Base-by-base conservation (phyloP, 2,329 filamentous ascomycete genomes). In the Colletotrichum lindemuthianum region DNA sequence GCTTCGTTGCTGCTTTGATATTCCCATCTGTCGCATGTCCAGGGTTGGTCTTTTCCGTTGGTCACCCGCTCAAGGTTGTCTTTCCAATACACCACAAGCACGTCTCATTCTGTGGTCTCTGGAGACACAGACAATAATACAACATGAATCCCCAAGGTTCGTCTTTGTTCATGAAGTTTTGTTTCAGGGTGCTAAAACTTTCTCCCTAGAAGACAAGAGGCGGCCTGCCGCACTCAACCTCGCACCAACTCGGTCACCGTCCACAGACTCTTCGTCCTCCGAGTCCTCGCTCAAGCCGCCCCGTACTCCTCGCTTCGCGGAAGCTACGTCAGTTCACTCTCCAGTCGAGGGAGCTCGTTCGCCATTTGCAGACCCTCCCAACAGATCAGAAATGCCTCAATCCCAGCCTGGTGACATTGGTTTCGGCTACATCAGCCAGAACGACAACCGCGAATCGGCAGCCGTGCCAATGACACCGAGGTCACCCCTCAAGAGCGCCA, bases 401-500 rank as follows among this genome's bases (percentile, higher is more conserved):
- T 81, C 89, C 58, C 90, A 93, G 74, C 91, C 94, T 37, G 92
- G 90, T 64, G 93, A 97, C 79, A 87, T 97, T 69, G 94, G 94
- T 69, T 97, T 98, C 77, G 93, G 94, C 76, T 97, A 97, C 80
- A 91, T 97, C 74, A 84, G 87, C 70, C 51, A 54, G 40, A 55
- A 52, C 11, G 41, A 24, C 51, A 76, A 81, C 79, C 79, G 82
- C 75, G 82, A 89, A 70, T 79, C 84, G 65, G 84, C 89, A 72
- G 83, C 83, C 69, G 83, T 86, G 74, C 89, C 85, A 65, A 86
- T 86, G 82, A 87, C 89, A 41, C 92, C 92, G 57, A 90, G 85
- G 71, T 91, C 92, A 16, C 92, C 92, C 7, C 86, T 97, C 71
- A 97, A 96, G 84, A 97, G 93, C 77, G 94, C 93, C 58, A 85